phyloP scores from a whole-genome alignment of 2,329 filamentous ascomycete genomes.

The Fusarium neocosmosporiellum region DNA sequence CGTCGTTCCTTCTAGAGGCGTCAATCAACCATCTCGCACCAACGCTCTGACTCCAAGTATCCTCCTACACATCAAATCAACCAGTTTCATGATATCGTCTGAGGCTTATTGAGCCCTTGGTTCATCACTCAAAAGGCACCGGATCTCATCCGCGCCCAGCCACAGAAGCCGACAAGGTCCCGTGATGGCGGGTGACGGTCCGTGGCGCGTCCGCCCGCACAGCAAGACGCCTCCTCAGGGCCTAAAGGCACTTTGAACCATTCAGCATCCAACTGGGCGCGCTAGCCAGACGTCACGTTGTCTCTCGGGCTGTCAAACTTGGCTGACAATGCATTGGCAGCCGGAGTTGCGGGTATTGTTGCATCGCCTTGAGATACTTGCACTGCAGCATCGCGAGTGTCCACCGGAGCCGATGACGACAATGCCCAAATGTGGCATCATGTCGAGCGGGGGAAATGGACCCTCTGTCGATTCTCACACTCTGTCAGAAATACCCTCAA shows the following conservation, averaged over 20 bases:
- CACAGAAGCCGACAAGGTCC: conserved; percentile 23
- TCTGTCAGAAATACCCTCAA: conserved; percentile 24
- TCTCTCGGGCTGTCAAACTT: conserved; percentile 9
- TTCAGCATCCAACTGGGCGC: neutral
- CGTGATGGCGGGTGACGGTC: conserved; percentile 38
- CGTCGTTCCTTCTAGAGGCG: conserved; percentile 14
- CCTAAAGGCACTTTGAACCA: neutral
- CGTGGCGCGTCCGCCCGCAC: conserved; percentile 39
- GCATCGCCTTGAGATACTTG: neutral
- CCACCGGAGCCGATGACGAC: conserved; percentile 16
- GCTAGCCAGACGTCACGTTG: conserved; percentile 19
- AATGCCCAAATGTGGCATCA: conserved; percentile 27
- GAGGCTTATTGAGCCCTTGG: conserved; percentile 1
- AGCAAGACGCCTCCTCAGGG: conserved; percentile 18
- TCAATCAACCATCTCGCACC: neutral
- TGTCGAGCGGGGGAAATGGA: conserved; percentile 14
- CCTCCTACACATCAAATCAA: neutral
- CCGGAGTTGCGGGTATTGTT: conserved; percentile 2
- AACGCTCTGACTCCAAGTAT: conserved; percentile 10
- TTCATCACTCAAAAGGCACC: neutral
- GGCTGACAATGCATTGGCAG: conserved; percentile 13
- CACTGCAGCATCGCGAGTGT: neutral
- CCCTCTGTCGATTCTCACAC: conserved; percentile 6
- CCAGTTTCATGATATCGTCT: conserved; percentile 8
- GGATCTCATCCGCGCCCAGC: conserved; percentile 28